A percentile compares a stretch with the other conserved stretches of the same genome.
Evolutionary conservation across 2,329 filamentous ascomycete species (phyloP).

Genomic region (Macroventuria anomochaeta): DNA sequence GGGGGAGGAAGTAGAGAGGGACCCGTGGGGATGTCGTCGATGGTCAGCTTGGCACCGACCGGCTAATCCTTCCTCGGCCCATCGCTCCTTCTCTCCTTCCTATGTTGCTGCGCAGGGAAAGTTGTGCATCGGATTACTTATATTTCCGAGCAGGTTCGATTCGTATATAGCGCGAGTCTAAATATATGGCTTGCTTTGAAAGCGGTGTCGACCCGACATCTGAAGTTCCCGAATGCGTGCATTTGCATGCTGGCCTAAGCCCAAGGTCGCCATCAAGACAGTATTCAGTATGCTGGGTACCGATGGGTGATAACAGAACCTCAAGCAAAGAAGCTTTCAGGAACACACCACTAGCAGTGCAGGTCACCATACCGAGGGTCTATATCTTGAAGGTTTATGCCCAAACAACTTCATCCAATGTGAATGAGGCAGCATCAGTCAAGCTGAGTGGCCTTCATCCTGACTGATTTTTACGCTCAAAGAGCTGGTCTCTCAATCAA

Average conservation of each 20-base stretch:
- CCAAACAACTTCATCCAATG: too few species aligned
- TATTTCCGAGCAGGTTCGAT: too few species aligned
- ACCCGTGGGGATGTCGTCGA: neutral
- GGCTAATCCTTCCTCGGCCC: constrained; percentile 4
- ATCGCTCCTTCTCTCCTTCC: neutral
- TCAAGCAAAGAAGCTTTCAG: neutral
- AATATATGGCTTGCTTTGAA: neutral
- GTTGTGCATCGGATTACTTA: too few species aligned
- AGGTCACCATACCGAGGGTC: neutral
- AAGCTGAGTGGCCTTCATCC: too few species aligned
- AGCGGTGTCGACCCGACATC: neutral
- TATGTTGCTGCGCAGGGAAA: neutral
- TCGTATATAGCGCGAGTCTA: too few species aligned
- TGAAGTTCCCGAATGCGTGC: neutral
- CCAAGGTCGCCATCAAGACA: neutral
- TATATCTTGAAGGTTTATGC: too few species aligned
- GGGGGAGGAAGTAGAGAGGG: neutral
- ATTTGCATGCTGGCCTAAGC: neutral
- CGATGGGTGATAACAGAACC: neutral
- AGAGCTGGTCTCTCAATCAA: too few species aligned
- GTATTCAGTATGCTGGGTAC: too few species aligned
- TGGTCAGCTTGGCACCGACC: neutral
- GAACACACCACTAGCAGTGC: neutral
- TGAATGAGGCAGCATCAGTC: too few species aligned
- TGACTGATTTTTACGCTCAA: too few species aligned